phyloP scores from a whole-genome alignment of 352 stramenopile genomes.

The Hyphochytrium catenoides region DNA sequence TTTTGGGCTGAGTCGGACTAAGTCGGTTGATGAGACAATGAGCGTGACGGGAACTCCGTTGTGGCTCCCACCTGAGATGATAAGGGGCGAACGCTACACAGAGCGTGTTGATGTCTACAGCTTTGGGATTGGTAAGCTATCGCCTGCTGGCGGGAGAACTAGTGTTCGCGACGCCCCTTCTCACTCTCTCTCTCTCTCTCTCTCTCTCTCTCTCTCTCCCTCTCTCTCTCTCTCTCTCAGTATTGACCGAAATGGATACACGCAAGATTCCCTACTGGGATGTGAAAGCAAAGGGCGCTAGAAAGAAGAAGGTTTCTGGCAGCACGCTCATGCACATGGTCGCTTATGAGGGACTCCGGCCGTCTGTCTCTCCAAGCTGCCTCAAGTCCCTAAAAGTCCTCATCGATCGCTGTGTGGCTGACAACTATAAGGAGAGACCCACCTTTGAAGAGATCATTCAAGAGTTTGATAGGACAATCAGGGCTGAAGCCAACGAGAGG shows the following conservation, averaged over 20 bases:
- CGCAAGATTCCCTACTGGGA: slow-evolving; percentile 63
- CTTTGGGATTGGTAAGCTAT: slow-evolving; percentile 42
- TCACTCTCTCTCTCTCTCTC: neutral
- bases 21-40: slow-evolving; percentile 83
- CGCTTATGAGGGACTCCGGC: slow-evolving; percentile 56
- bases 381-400: slow-evolving; percentile 50
- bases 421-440: slow-evolving; percentile 37
- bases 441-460: slow-evolving; percentile 63
- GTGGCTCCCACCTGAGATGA: slow-evolving; percentile 64
- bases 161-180: neutral
- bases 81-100: slow-evolving; percentile 56
- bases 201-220: neutral
- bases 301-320: slow-evolving; percentile 47
- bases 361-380: slow-evolving; percentile 48
- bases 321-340: slow-evolving; percentile 68
- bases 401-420: slow-evolving; percentile 43
- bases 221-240: slow-evolving; percentile 12
- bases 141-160: neutral
- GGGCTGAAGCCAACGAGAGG: slow-evolving; percentile 50
- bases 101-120: slow-evolving; percentile 67
- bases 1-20: slow-evolving; percentile 88
- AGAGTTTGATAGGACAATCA: slow-evolving; percentile 50
- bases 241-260: slow-evolving; percentile 51
- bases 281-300: slow-evolving; percentile 45
- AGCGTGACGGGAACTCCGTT: slow-evolving; percentile 57